These are phyloP conservation scores for Pichia heedii DNA, from an alignment of 805 yeast genomes.

Conservation along the genomic window DNA sequence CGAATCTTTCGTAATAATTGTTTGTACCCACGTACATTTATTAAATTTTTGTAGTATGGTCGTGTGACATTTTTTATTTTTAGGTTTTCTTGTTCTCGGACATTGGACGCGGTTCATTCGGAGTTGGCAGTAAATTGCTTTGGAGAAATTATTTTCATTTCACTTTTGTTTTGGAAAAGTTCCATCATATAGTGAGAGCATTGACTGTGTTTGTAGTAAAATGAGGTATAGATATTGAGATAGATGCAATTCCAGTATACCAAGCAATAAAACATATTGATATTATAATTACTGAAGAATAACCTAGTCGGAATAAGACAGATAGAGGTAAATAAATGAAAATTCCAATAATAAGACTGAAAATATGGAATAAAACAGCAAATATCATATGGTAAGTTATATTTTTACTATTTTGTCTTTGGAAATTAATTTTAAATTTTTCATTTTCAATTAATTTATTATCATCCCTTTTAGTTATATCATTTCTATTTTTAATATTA, in stretches of 20 bases:
- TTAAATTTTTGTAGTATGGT: no score
- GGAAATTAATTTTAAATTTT: background rate
- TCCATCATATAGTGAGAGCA: no score
- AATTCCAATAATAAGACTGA: slow-evolving; percentile 6
- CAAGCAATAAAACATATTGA: background rate
- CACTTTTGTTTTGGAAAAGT: no score
- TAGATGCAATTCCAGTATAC: background rate
- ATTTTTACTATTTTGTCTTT: background rate
- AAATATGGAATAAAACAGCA: slow-evolving; percentile 3
- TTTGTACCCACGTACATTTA: no score
- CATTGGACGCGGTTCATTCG: no score
- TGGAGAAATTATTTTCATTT: no score
- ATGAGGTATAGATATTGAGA: background rate
- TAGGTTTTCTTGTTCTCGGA: no score
- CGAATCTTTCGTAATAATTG: no score
- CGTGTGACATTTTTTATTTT: no score
- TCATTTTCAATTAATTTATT: no score
- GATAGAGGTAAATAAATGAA: slow-evolving; percentile 11
- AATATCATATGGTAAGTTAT: slow-evolving; percentile 1
- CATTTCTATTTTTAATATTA: no score
- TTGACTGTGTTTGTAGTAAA: background rate
- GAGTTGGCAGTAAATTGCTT: no score
- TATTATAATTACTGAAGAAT: background rate
- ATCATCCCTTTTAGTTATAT: background rate
- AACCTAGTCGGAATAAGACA: slow-evolving; percentile 2